A percentile compares a stretch with the other conserved stretches of the same genome.
phyloP scores from a whole-genome alignment of 345 rosid genomes.

The Eucalyptus pauciflora region DNA sequence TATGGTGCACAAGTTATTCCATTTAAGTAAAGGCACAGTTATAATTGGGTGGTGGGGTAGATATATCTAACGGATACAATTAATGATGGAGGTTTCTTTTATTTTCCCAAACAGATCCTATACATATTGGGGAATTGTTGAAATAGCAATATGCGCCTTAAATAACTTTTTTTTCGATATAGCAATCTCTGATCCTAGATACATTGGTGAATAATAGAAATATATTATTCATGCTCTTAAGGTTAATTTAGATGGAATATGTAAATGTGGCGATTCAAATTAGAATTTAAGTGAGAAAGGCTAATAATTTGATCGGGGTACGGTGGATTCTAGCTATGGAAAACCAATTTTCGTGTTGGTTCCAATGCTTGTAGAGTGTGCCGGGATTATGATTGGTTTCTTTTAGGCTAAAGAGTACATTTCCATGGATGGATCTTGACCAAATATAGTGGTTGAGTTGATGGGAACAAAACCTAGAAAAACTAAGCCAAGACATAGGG shows the following conservation, averaged over 20 bases:
- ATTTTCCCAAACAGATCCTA: background rate
- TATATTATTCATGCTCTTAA: background rate
- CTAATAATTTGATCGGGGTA: slow-evolving; percentile 6
- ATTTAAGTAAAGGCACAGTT: background rate
- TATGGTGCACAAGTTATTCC: background rate
- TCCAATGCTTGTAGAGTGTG: background rate
- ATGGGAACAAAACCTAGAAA: background rate
- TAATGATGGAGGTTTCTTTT: background rate
- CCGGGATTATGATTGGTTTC: background rate
- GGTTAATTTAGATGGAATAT: background rate
- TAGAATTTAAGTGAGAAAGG: background rate
- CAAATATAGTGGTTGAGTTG: background rate
- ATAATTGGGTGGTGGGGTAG: background rate
- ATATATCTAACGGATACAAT: background rate
- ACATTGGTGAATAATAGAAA: background rate
- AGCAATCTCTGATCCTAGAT: background rate
- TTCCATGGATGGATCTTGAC: background rate
- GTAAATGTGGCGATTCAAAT: background rate
- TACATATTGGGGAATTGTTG: too few species aligned
- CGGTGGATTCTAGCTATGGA: background rate
- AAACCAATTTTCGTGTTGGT: background rate
- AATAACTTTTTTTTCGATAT: background rate
- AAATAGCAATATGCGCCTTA: background rate
- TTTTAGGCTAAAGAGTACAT: background rate
- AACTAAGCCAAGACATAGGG: background rate